These are phyloP conservation scores for Pyricularia sp. DNA, from an alignment of 2,329 filamentous ascomycete genomes.

Conservation along the genomic window DNA sequence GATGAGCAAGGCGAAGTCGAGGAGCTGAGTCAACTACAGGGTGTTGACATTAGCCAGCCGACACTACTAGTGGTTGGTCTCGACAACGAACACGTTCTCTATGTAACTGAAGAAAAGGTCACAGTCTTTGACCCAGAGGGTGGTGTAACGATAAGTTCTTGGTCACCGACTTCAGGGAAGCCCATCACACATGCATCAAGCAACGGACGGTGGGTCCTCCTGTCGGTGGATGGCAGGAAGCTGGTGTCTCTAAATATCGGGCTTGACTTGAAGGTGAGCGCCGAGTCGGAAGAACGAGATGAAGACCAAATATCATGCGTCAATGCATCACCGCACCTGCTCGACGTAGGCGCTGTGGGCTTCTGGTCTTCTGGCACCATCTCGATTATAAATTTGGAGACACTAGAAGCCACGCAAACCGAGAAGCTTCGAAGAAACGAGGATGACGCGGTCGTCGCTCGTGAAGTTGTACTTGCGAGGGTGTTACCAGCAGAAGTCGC, in stretches of 20 bases:
- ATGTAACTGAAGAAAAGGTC: conserved; percentile 61
- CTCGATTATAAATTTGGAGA: conserved; percentile 60
- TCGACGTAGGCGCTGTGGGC: conserved; percentile 65
- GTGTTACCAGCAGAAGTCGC: conserved; percentile 52
- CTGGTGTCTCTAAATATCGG: conserved; percentile 60
- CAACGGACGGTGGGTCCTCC: conserved; percentile 58
- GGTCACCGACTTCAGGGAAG: conserved; percentile 40
- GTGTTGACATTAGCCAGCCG: conserved; percentile 57
- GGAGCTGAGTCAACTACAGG: conserved; percentile 69
- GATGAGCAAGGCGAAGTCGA: conserved; percentile 68
- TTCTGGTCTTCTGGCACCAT: conserved; percentile 82
- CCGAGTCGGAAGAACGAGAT: conserved; percentile 50
- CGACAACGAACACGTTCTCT: conserved; percentile 54
- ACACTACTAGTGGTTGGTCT: conserved; percentile 67
- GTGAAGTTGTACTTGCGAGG: conserved; percentile 71
- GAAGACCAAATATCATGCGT: conserved; percentile 80
- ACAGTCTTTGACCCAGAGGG: conserved; percentile 52
- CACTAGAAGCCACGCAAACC: conserved; percentile 51
- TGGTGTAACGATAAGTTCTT: conserved; percentile 45
- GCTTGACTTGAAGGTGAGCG: conserved; percentile 45
- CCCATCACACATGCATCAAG: conserved; percentile 71
- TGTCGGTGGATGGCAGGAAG: conserved; percentile 68
- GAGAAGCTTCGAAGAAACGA: conserved; percentile 50
- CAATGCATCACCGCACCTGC: conserved; percentile 56
- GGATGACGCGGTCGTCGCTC: conserved; percentile 69